phyloP scores from a whole-genome alignment of 2,329 filamentous ascomycete genomes.

The Beauveria sp. region DNA sequence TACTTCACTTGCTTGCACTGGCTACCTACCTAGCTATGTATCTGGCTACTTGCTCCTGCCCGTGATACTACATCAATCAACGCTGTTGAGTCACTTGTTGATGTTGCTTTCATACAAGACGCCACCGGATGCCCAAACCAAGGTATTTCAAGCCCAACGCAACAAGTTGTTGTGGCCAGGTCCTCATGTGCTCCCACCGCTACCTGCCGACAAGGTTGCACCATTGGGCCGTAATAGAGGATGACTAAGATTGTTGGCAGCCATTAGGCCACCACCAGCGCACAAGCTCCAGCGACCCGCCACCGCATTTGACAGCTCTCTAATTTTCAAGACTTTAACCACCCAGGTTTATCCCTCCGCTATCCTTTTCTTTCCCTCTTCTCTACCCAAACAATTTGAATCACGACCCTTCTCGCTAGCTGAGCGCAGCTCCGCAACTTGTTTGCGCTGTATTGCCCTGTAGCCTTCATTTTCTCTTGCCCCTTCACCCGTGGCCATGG shows the following conservation, averaged over 20 bases:
- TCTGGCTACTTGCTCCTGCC: background rate
- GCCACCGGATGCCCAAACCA: conserved; percentile 6
- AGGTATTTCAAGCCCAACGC: background rate
- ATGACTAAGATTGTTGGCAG: background rate
- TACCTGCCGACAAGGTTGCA: background rate
- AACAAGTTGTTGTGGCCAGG: background rate
- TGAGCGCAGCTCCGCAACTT: conserved; percentile 11
- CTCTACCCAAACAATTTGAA: background rate
- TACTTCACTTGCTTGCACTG: too few relatives aligned
- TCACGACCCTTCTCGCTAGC: conserved; percentile 1
- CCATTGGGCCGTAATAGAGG: conserved; percentile 4
- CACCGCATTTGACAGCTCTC: conserved; percentile 7
- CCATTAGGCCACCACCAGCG: background rate
- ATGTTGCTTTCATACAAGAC: background rate
- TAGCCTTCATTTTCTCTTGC: conserved; percentile 1
- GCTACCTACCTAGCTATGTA: background rate
- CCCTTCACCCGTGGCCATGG: conserved; percentile 19
- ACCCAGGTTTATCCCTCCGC: conserved; percentile 9
- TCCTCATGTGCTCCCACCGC: background rate
- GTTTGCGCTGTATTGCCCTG: conserved; percentile 11
- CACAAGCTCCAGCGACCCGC: conserved; percentile 2
- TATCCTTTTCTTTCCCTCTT: background rate
- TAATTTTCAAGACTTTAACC: conserved; percentile 6
- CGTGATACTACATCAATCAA: background rate
- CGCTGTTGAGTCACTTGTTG: background rate